Percentiles rank a stretch among this genome's conserved stretches.
These are phyloP conservation scores for Phoma herbarum DNA, from an alignment of 2,329 filamentous ascomycete species.

Conservation along the genomic window DNA sequence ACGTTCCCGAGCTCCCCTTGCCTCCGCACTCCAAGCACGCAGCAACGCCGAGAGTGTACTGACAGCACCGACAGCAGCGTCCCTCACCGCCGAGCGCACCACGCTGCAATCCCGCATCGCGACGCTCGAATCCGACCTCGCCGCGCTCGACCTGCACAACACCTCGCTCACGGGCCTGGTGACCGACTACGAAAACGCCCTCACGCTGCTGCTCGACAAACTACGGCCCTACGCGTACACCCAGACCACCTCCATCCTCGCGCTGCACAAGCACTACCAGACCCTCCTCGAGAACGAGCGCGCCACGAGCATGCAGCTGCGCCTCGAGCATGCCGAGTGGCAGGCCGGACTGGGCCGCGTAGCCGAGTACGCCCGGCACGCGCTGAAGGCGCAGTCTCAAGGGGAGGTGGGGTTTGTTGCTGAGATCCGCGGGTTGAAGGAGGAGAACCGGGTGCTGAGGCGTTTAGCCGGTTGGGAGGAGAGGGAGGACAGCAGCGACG, in stretches of 20 bases:
- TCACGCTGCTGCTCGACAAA: slow-evolving; percentile 51
- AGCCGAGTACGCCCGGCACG: slow-evolving; percentile 53
- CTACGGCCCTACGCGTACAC: slow-evolving; percentile 42
- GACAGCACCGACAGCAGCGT: slow-evolving; percentile 34
- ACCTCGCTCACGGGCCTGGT: slow-evolving; percentile 42
- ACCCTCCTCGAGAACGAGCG: slow-evolving; percentile 55
- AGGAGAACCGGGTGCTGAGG: slow-evolving; percentile 59
- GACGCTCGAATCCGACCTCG: slow-evolving; percentile 38
- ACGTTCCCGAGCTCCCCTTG: too few relatives aligned
- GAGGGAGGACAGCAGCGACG: slow-evolving; percentile 53
- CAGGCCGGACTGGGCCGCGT: slow-evolving; percentile 57
- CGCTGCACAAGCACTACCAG: slow-evolving; percentile 60
- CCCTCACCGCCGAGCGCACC: slow-evolving; percentile 42
- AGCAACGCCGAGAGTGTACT: background rate
- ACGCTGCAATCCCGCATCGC: slow-evolving; percentile 45
- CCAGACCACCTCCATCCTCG: slow-evolving; percentile 46
- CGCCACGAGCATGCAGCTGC: slow-evolving; percentile 55
- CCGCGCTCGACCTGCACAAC: slow-evolving; percentile 35
- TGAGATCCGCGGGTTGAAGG: slow-evolving; percentile 54
- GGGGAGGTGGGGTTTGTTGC: slow-evolving; percentile 48
- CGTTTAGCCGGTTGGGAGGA: slow-evolving; percentile 58
- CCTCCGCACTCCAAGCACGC: too few relatives aligned
- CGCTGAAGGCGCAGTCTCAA: slow-evolving; percentile 52
- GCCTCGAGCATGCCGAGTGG: slow-evolving; percentile 60
- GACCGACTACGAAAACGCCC: slow-evolving; percentile 55